A percentile compares a stretch with the other conserved stretches of the same genome.
These are phyloP conservation scores for Penicillium argentinense DNA, from an alignment of 495 filamentous ascomycete species.

Conservation along the genomic window DNA sequence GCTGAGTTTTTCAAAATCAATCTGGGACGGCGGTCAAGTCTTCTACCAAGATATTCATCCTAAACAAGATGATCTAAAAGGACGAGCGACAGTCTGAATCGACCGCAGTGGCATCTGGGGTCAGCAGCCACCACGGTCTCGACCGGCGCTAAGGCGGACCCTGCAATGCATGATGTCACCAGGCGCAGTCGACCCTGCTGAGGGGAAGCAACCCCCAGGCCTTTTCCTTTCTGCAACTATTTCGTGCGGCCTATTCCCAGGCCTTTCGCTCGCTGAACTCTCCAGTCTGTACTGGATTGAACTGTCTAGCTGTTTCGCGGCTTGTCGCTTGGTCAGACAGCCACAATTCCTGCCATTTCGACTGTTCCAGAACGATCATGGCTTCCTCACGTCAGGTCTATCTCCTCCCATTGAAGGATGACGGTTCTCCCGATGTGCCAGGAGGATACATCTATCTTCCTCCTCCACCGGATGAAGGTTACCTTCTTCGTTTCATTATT, in stretches of 20 bases:
- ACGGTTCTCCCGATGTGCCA: conserved; percentile 85
- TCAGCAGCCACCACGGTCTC: no score
- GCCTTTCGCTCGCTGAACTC: conserved; percentile 14
- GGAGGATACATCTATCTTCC: conserved; percentile 91
- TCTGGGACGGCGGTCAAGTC: no score
- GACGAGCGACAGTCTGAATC: no score
- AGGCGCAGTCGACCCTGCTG: conserved; percentile 3
- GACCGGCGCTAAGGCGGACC: conserved; percentile 18
- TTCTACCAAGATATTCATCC: no score
- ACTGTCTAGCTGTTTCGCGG: neutral
- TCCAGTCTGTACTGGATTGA: conserved; percentile 4
- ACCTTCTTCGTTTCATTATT: conserved; percentile 86
- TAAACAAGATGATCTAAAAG: no score
- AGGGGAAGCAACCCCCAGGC: conserved; percentile 7
- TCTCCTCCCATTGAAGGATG: conserved; percentile 83
- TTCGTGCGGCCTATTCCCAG: conserved; percentile 7
- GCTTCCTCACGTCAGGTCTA: conserved; percentile 60
- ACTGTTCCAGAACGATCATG: conserved; percentile 20
- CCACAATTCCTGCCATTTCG: neutral
- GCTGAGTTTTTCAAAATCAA: no score
- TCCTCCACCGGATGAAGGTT: conserved; percentile 65
- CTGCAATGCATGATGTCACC: conserved; percentile 23
- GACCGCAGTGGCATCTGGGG: no score
- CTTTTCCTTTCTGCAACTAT: conserved; percentile 3
- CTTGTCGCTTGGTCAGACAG: neutral